Base-by-base conservation (phyloP, 495 filamentous ascomycete species). In the Neurospora sp. region DNA sequence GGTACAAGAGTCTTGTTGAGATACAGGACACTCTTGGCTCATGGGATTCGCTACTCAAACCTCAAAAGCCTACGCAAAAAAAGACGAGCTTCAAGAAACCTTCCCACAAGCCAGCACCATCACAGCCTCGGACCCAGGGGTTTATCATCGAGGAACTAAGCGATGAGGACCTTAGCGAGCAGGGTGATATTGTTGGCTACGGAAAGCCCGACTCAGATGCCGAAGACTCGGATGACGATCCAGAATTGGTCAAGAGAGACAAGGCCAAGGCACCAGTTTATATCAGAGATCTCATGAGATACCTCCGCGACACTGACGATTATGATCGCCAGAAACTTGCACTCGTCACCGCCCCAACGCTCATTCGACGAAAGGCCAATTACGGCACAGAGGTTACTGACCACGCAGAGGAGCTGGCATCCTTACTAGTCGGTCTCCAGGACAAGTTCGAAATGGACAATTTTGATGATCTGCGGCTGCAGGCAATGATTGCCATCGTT, bases 131-230 rank as follows among this genome's bases (percentile, higher is more conserved):
- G 41, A 82, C 78, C 35, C 72, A 69, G 11, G 84, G 79, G 68
- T 76, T 86, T 81, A 88, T 93, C 37, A 87, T 93, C 39, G 91
- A 94, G 76, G 91, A 94, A 76, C 83, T 96, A 31, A 81, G 82
- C 44, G 85, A 89, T 46, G 87, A 87, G 1, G 86, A 82, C 0
- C 74, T 78, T 5, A 80, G 81, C 5, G 90, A 93, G 72, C 89
- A 93, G 70, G 90, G 93, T 11, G 93, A 93, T 72, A 82, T 98
- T 0, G 84, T 89, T 12, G 90, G 93, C 5, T 98, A 98, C 78
- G 89, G 87, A 39, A 97, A 97, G 77, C 94, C 94, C 0, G 96
- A 97, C 78, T 94, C 92, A n/a, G 96, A 99, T 76, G 85, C 88
- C 3, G 92, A 94, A 72, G 96, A 98, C 80, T 92, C 91, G 1